Evolutionary conservation across 2,329 filamentous ascomycete species (phyloP).

Genomic region (Bimuria novae-zelandiae): DNA sequence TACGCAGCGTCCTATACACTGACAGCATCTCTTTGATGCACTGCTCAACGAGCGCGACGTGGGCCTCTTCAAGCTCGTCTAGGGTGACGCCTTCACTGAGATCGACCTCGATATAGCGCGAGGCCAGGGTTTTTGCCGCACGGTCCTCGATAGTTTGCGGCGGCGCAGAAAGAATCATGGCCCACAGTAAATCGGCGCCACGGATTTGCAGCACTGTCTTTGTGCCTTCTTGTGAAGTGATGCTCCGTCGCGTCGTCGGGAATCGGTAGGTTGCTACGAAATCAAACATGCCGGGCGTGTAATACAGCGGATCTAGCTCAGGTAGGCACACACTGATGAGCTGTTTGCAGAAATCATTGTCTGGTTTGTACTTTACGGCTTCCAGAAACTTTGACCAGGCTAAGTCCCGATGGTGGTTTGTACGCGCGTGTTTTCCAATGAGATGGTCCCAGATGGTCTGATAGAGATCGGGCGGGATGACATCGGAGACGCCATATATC

Average conservation of each 20-base stretch:
- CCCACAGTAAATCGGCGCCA: slow-evolving; percentile 77
- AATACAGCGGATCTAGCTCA: slow-evolving; percentile 60
- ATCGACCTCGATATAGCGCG: slow-evolving; percentile 67
- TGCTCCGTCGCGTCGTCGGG: slow-evolving; percentile 19
- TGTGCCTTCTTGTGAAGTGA: slow-evolving; percentile 26
- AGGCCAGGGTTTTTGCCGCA: slow-evolving; percentile 73
- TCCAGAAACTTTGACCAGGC: slow-evolving; percentile 63
- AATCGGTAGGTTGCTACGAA: slow-evolving; percentile 59
- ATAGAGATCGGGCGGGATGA: slow-evolving; percentile 66
- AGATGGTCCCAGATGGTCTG: slow-evolving; percentile 72
- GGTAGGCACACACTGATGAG: slow-evolving; percentile 59
- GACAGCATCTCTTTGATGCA: slow-evolving; percentile 67
- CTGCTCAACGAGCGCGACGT: slow-evolving; percentile 72
- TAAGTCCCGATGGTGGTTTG: slow-evolving; percentile 63
- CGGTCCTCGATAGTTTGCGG: slow-evolving; percentile 67
- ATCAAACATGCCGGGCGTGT: slow-evolving; percentile 65
- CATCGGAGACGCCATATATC: slow-evolving; percentile 64
- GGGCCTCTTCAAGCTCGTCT: slow-evolving; percentile 60
- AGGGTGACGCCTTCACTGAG: slow-evolving; percentile 47
- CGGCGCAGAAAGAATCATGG: slow-evolving; percentile 73
- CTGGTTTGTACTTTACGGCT: slow-evolving; percentile 21
- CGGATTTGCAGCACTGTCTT: slow-evolving; percentile 54
- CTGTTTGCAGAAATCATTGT: slow-evolving; percentile 37
- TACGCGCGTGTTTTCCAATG: slow-evolving; percentile 67
- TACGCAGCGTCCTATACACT: slow-evolving; percentile 23